Evolutionary conservation across 306 rosid species (phyloP), one percentile per base, ranked within the genome.

Genomic region (Parietaria judaica): DNA sequence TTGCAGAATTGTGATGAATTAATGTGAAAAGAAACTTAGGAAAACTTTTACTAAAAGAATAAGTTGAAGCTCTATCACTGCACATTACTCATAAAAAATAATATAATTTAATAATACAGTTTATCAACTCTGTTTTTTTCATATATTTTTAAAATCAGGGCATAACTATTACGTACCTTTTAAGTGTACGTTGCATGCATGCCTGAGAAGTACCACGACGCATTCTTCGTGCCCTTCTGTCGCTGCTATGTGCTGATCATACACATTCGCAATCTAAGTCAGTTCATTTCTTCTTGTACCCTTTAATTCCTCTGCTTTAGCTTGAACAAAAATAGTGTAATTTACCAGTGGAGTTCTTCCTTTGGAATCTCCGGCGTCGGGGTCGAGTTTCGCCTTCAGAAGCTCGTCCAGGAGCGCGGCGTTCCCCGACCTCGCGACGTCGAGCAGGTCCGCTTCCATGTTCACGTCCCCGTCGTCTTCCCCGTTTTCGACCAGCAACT

Each of bases 361-460:
- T 68, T 82, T 64, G 52, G 89, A 76, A 76, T 87, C 82, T 60
- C 80, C 82, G 76, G 80, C 77, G 65, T 84, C 79, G 55, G 95
- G 86, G 81, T 87, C 92, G 72, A 84, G 69, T 66, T 83, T 86
- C 56, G 92, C 83, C 70, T 79, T 80, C 23, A 87, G 83, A 80
- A 87, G 92, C 82, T 87, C 85, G 65, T 82, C 87, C 39, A 87
- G 95, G 64, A 84, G 82, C 58, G 81, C 85, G 63, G 83, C 89
- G 65, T 84, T 80, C 64, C 95, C 95, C 9, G 72, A 82, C 58
- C 64, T 38, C 37, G 92, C 83, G 63, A 74, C 89, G 52, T 72
- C 78, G 70, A 80, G 47, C 80, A 84, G 72, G 74, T 74, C 76
- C 63, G 66, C 72, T 36, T 68, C 79, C 78, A 80, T 66, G 61